These are phyloP conservation scores for Theobroma cacao DNA, from an alignment of 345 rosid species.

Conservation along the genomic window DNA sequence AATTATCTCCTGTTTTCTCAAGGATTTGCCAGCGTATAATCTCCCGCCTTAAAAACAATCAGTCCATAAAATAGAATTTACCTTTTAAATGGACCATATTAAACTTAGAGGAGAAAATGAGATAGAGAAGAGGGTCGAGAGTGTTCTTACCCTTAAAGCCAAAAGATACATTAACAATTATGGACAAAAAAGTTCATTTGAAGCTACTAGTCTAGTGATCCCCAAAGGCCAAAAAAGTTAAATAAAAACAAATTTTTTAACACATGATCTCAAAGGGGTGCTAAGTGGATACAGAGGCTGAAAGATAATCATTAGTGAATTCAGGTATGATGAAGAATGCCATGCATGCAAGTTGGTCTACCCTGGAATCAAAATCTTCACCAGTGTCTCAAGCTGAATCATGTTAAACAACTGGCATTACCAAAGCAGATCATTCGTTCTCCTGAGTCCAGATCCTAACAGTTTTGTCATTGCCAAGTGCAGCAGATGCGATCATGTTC, in stretches of 20 bases:
- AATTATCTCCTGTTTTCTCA: too few relatives aligned
- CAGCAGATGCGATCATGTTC: slow-evolving; percentile 86
- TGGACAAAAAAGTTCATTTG: background rate
- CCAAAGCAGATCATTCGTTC: slow-evolving; percentile 31
- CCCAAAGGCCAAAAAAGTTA: background rate
- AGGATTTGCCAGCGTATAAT: too few relatives aligned
- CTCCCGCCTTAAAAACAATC: too few relatives aligned
- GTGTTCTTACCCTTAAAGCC: too few relatives aligned
- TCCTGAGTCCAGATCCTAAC: slow-evolving; percentile 84
- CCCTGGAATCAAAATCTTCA: background rate
- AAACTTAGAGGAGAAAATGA: too few relatives aligned
- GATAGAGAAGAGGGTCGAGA: too few relatives aligned
- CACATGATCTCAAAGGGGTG: background rate
- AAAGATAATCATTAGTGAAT: background rate
- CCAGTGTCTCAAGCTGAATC: background rate
- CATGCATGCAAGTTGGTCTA: background rate
- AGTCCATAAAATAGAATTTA: too few relatives aligned
- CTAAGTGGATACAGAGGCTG: background rate
- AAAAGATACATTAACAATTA: too few relatives aligned
- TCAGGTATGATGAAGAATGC: background rate
- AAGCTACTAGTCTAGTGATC: background rate
- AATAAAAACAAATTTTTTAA: background rate
- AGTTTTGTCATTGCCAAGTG: slow-evolving; percentile 71
- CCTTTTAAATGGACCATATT: too few relatives aligned
- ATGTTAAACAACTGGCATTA: background rate